Evolutionary conservation across 305 asterid species (phyloP), one percentile per base, ranked within the genome.

Genomic region (Solanum hybrid): DNA sequence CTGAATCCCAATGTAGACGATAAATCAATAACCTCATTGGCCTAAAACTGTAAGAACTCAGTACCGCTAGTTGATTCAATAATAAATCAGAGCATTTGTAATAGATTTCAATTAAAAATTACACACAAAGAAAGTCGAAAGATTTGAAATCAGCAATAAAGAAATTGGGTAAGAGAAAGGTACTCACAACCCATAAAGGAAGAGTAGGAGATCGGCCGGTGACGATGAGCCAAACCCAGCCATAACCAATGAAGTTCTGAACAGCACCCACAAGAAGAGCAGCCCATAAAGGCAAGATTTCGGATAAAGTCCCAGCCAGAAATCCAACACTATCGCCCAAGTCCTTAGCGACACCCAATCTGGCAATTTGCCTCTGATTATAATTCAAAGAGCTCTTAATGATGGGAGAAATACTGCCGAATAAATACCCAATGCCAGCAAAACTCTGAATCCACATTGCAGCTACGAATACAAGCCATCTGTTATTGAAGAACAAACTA

Each of bases 361-460:
- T 79, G 12, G 95, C 92, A 78, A 93, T 4, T 80, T 92, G 91
- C 89, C 26, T 91, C 88, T 93, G 95, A 32, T 93, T 93, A 78
- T 93, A 93, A 71, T 91, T 91, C 79, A 93, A 73, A 38, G 93
- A 86, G 45, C 90, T 90, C 85, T 93, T 93, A 36, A 93, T 92
- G 1, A 72, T 88, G 1, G 95, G 95, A 4, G 95, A 93, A 40
- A 93, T 91, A 64, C 94, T 92, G 22, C 95, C 95, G 56, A 93
- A 93, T 17, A 93, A 86, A 86, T 93, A 93, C 6, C 95, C 95
- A 89, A 93, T 89, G 6, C 95, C 95, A 45, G 94, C 95, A 80
- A 93, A 93, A 31, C 94, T 92, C 88, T 93, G 95, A 73, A 93
- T 90, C 94, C 95, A 93, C 94, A 93, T 92, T 90, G 95, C 94